Percentiles rank a stretch among this genome's conserved stretches.
Evolutionary conservation across 2,329 filamentous ascomycete genomes (phyloP).

Genomic region (Fusarium sp.): DNA sequence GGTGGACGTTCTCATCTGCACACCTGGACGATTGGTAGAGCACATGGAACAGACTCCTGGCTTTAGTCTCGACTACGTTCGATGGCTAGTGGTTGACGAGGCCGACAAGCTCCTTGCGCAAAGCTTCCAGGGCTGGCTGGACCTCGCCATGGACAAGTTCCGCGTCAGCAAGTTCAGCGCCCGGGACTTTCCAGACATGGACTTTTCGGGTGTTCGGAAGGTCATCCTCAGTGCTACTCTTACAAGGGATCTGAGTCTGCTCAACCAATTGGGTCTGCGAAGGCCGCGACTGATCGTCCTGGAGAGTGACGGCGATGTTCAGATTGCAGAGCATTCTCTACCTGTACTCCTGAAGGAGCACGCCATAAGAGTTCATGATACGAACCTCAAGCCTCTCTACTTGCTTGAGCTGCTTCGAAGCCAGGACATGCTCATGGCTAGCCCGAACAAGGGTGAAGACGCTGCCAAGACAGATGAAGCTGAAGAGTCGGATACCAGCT

Average conservation of each 20-base stretch:
- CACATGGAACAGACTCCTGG: slow-evolving; percentile 85
- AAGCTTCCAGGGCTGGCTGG: slow-evolving; percentile 91
- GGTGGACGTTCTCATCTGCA: slow-evolving; percentile 89
- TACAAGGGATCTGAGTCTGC: slow-evolving; percentile 82
- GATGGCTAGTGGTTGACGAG: slow-evolving; percentile 93
- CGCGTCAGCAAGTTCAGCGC: slow-evolving; percentile 58
- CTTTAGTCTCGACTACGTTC: slow-evolving; percentile 77
- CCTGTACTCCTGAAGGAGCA: slow-evolving; percentile 70
- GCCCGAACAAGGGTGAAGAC: slow-evolving; percentile 17
- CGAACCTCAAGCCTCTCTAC: slow-evolving; percentile 79
- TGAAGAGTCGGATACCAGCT: slow-evolving; percentile 48
- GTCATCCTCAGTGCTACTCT: slow-evolving; percentile 91
- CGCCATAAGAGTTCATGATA: slow-evolving; percentile 72
- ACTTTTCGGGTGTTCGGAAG: slow-evolving; percentile 70
- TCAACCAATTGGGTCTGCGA: slow-evolving; percentile 74
- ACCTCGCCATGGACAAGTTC: slow-evolving; percentile 71
- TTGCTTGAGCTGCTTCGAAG: slow-evolving; percentile 77
- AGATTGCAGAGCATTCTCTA: slow-evolving; percentile 60
- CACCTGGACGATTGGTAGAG: slow-evolving; percentile 89
- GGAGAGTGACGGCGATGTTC: slow-evolving; percentile 61
- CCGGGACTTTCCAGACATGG: slow-evolving; percentile 62
- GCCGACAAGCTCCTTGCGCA: slow-evolving; percentile 91
- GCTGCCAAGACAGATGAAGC: slow-evolving; percentile 43
- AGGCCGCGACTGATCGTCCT: slow-evolving; percentile 80
- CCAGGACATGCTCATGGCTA: slow-evolving; percentile 53